Conservation (phyloP, 805 yeast genomes). For the Clavispora fructus region DNA sequence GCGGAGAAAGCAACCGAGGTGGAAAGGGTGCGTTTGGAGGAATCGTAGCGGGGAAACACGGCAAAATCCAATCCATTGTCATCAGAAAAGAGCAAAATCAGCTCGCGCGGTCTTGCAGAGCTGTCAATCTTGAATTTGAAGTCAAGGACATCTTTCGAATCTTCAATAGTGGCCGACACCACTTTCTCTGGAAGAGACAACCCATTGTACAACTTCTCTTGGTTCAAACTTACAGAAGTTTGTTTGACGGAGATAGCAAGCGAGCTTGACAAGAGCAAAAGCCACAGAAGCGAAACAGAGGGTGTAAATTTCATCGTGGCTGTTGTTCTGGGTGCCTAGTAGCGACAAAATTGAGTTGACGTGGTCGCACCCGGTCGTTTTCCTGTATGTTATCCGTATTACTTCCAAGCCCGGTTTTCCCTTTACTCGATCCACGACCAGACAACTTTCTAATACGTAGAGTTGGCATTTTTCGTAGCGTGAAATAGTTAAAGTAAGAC, state of each 20-base stretch:
- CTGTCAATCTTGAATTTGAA: constrained; percentile 22
- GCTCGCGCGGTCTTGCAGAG: constrained; percentile 29
- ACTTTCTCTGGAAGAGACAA: constrained; percentile 23
- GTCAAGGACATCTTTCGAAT: constrained; percentile 28
- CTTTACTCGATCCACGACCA: too few species aligned
- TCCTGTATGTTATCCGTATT: background rate
- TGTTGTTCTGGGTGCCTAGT: background rate
- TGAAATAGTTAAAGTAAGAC: too few species aligned
- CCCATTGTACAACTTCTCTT: constrained; percentile 19
- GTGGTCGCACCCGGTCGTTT: background rate
- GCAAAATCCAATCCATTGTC: constrained; percentile 28
- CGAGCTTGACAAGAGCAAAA: constrained; percentile 16
- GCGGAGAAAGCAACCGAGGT: constrained; percentile 22
- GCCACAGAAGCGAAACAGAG: constrained; percentile 13
- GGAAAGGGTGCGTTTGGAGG: constrained; percentile 15
- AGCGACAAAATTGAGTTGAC: background rate
- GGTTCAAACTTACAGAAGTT: constrained; percentile 26
- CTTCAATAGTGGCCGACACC: constrained; percentile 24
- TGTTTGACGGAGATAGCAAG: constrained; percentile 25
- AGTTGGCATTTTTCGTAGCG: too few species aligned
- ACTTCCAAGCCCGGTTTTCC: too few species aligned
- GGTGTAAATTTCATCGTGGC: constrained; percentile 17
- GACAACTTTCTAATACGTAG: too few species aligned
- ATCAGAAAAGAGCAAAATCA: constrained; percentile 25
- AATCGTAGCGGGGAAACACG: constrained; percentile 25